A percentile compares a stretch with the other conserved stretches of the same genome.
Evolutionary conservation across 108 stramenopile species (phyloP).

Genomic region (Phaeodactylum tricornutum): DNA sequence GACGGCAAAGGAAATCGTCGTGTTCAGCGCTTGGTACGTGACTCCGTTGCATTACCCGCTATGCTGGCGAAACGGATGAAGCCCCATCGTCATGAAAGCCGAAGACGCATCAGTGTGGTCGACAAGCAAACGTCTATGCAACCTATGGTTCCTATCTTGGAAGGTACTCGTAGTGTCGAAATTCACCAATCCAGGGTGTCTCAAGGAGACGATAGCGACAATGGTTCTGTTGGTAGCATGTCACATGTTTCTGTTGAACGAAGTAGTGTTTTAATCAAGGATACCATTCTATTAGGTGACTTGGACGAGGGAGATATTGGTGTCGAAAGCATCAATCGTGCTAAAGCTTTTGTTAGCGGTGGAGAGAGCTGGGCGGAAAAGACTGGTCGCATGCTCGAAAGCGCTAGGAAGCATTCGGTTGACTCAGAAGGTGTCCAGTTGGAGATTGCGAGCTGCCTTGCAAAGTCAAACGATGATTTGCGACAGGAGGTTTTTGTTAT

Average conservation of each 20-base stretch:
- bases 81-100: conserved; percentile 25
- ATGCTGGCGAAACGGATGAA: conserved; percentile 46
- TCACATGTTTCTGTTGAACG: conserved; percentile 40
- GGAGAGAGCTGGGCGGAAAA: conserved; percentile 82
- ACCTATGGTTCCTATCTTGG: conserved; percentile 34
- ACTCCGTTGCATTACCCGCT: conserved; percentile 43
- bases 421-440: conserved; percentile 18
- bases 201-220: conserved; percentile 25
- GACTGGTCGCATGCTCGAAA: conserved; percentile 66
- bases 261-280: conserved; percentile 45
- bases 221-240: conserved; percentile 23
- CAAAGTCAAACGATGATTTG: conserved; percentile 97
- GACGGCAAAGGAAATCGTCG: conserved; percentile 19
- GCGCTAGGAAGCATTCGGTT: conserved; percentile 22
- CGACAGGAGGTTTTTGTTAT: conserved; percentile 95
- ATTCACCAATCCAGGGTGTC: no score
- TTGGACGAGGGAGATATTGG: conserved; percentile 50
- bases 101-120: conserved; percentile 8
- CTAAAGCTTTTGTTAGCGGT: conserved; percentile 58
- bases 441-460: conserved; percentile 73
- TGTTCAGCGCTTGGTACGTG: conserved; percentile 31
- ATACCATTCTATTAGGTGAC: conserved; percentile 33
- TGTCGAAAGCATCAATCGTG: conserved; percentile 46
- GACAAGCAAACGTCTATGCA: conserved; percentile 10
- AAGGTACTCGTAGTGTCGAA: conserved; percentile 22